A percentile compares a stretch with the other conserved stretches of the same genome.
Conservation (phyloP, 148 eudicot genomes). For the Nyssa sinensis region DNA sequence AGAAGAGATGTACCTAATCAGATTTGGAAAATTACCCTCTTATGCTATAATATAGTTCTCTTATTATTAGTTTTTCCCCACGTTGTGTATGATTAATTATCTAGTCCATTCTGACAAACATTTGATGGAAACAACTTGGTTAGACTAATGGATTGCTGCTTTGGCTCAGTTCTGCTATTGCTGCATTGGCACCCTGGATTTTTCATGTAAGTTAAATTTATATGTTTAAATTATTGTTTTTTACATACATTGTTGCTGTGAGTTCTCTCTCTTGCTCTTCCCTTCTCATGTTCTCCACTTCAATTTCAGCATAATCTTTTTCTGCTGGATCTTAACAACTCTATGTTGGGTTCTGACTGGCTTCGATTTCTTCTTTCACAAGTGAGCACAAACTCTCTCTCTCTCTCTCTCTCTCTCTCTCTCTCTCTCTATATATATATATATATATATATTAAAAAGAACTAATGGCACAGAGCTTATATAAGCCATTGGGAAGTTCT, state of each 20-base stretch:
- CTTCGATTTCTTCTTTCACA: conserved; percentile 57
- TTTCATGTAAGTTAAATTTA: conserved; percentile 46
- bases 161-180: conserved; percentile 56
- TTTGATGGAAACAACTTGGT: conserved; percentile 5
- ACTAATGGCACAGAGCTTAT: too few relatives aligned
- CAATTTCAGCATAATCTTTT: conserved; percentile 43
- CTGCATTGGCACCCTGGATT: conserved; percentile 70
- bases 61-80: not conserved
- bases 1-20: not conserved
- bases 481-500: not conserved
- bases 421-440: not conserved
- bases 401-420: too few relatives aligned
- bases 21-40: not conserved
- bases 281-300: not conserved
- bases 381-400: conserved; percentile 45
- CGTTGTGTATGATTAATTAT: not conserved
- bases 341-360: conserved; percentile 68
- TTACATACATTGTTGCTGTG: not conserved
- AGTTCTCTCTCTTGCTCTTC: not conserved
- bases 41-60: too few relatives aligned
- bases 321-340: conserved; percentile 60
- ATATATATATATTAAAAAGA: too few relatives aligned
- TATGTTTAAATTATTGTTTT: not conserved
- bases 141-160: conserved; percentile 43
- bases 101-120: not conserved